A percentile compares a stretch with the other conserved stretches of the same genome.
Conservation (phyloP, 441 rosid species). For the Aquilaria agallochum region DNA sequence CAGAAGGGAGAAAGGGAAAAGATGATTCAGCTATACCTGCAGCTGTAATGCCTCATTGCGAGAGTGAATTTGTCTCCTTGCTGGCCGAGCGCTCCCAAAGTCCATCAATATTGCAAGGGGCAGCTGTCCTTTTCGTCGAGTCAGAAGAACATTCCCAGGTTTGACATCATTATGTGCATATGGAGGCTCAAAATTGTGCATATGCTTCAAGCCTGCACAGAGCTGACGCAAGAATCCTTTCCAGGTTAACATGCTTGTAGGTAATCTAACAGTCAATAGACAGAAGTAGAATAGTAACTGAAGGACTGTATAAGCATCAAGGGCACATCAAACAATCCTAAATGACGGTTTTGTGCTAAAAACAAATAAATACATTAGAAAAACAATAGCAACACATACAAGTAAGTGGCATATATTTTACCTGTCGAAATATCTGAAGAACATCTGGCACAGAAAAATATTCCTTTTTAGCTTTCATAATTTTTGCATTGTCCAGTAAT, state of each 20-base stretch:
- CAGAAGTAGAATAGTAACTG: too few species aligned
- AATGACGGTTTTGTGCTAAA: neutral
- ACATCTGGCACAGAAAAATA: slow-evolving; percentile 68
- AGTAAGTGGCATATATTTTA: slow-evolving; percentile 15
- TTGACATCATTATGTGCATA: slow-evolving; percentile 97
- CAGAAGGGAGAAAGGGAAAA: neutral
- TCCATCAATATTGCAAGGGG: slow-evolving; percentile 93
- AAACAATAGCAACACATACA: slow-evolving; percentile 4
- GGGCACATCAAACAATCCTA: neutral
- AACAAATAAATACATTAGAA: neutral
- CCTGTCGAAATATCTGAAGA: slow-evolving; percentile 86
- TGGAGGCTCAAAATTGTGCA: slow-evolving; percentile 86
- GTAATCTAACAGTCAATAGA: too few species aligned
- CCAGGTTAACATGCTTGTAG: slow-evolving; percentile 4
- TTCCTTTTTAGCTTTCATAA: slow-evolving; percentile 79
- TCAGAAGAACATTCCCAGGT: slow-evolving; percentile 92
- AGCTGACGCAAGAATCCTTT: slow-evolving; percentile 43
- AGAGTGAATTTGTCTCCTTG: slow-evolving; percentile 73
- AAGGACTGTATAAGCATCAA: too few species aligned
- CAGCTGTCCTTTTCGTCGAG: slow-evolving; percentile 71
- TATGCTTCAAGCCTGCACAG: slow-evolving; percentile 89
- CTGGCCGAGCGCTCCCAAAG: slow-evolving; percentile 88
- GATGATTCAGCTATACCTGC: slow-evolving; percentile 42
- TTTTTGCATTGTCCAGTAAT: slow-evolving; percentile 62
- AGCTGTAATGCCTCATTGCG: slow-evolving; percentile 86